Evolutionary conservation across 495 filamentous ascomycete genomes (phyloP).

Genomic region (Lasiosphaeria hispida): DNA sequence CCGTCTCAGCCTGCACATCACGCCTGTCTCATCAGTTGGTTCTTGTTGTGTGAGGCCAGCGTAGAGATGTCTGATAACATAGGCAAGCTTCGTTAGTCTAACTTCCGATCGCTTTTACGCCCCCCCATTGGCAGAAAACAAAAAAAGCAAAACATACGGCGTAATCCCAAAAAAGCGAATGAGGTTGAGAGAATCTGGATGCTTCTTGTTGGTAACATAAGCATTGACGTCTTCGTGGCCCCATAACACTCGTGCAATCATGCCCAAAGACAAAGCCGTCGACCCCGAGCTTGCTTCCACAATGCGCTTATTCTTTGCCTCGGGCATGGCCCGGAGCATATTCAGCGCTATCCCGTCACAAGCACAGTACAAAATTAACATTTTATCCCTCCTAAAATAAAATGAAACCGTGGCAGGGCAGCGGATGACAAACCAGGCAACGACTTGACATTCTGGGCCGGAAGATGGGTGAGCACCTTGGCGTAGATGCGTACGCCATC

Average conservation of each 20-base stretch:
- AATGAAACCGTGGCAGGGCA: background rate
- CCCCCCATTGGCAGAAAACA: background rate
- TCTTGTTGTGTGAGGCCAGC: constrained; percentile 59
- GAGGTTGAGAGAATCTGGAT: constrained; percentile 49
- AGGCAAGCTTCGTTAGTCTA: background rate
- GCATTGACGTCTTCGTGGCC: constrained; percentile 53
- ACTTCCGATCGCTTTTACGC: too few relatives aligned
- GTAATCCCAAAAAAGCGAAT: constrained; percentile 61
- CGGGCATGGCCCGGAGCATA: constrained; percentile 39
- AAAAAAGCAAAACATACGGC: constrained; percentile 35
- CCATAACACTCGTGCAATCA: constrained; percentile 54
- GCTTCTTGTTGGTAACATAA: constrained; percentile 61
- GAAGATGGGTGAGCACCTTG: constrained; percentile 62
- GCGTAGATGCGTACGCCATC: constrained; percentile 63
- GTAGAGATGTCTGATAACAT: constrained; percentile 42
- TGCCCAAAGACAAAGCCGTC: constrained; percentile 59
- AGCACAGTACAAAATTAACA: too few relatives aligned
- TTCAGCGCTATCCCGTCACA: constrained; percentile 48
- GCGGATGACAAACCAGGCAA: constrained; percentile 51
- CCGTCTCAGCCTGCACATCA: constrained; percentile 46
- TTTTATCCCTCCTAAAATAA: too few relatives aligned
- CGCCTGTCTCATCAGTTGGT: constrained; percentile 51
- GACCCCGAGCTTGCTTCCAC: constrained; percentile 63
- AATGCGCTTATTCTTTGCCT: constrained; percentile 46
- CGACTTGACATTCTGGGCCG: constrained; percentile 63